Evolutionary conservation across 192 early-diverging fungal species (phyloP).

Genomic region (Geranomyces variabilis): DNA sequence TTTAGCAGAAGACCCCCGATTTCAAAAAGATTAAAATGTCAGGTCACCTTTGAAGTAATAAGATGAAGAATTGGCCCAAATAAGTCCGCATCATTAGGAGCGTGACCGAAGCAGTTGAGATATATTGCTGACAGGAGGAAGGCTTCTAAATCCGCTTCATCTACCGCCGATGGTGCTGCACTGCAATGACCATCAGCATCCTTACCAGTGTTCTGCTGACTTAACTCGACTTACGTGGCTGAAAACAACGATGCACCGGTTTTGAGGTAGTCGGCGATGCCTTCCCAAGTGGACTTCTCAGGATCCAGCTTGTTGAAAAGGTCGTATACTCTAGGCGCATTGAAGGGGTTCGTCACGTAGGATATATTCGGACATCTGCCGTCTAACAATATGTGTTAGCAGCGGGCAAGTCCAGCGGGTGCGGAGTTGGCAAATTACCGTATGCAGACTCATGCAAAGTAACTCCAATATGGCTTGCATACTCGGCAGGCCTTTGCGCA

Average conservation of each 20-base stretch:
- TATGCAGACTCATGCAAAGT: too few species aligned
- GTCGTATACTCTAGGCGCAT: neutral
- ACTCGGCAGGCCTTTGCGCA: too few species aligned
- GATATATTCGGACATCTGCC: conserved; percentile 11
- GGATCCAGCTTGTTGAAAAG: conserved; percentile 14
- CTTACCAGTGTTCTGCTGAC: neutral
- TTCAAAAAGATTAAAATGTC: neutral
- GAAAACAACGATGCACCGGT: neutral
- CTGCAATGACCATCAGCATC: neutral
- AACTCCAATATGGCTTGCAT: too few species aligned
- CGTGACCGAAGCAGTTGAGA: neutral
- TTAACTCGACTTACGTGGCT: neutral
- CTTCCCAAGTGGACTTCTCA: neutral
- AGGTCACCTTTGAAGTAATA: neutral
- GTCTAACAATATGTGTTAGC: neutral
- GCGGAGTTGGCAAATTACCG: too few species aligned
- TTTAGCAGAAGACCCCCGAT: neutral
- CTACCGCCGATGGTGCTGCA: neutral
- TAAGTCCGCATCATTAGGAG: neutral
- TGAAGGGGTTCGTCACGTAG: conserved; percentile 21
- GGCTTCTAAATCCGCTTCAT: conserved; percentile 11
- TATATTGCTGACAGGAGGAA: conserved; percentile 11
- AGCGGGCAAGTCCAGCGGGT: too few species aligned
- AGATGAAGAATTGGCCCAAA: neutral
- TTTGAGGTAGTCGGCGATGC: neutral